Evolutionary conservation across 805 yeast genomes (phyloP), one percentile per base, ranked within the genome.

Genomic region (Hanseniaspora pseudoguilliermondii): DNA sequence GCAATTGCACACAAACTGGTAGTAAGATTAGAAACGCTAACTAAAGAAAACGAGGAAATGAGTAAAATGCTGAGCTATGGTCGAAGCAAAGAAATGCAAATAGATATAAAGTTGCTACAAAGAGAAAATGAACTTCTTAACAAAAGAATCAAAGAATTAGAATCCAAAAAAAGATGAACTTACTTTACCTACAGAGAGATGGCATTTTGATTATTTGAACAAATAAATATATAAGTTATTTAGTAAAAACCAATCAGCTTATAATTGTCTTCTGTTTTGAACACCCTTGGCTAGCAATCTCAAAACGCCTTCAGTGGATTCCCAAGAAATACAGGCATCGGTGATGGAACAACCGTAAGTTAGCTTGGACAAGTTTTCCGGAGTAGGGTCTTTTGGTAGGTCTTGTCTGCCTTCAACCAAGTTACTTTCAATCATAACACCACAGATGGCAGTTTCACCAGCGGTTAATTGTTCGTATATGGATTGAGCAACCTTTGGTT

Each of bases 321-420:
- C 95, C 88, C 95, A 89, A 59, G 84, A 76, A 56, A 93, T 95
- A 76, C 98, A 93, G 32, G 93, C 96, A 71, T 93, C 98, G 59
- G 98, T 93, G 70, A 93, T 89, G 59, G 95, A 85, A 60, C 90
- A 95, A 71, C 98, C 98, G 75, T 90, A 87, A 68, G 85, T 81
- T 68, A 89, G 75, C 56, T 80, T 80, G 10, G 73, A 73, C 54
- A 69, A 64, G 49, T 81, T 82, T 59, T 73, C 75, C 15, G 38
- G 46, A 15, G 51, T 51, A 57, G 91, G 90, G 15, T 49, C 55
- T 18, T 40, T 51, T 57, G 91, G 90, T 58, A 89, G 89, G 65
- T 85, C 82, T 75, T 93, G 98, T 73, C 95, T 84, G 54, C 98
- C 98, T 68, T 85, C 97, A 59, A 77, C 78, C 62, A 93, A 79